Conservation (phyloP, 306 rosid species). For the Lathyrus sativus region DNA sequence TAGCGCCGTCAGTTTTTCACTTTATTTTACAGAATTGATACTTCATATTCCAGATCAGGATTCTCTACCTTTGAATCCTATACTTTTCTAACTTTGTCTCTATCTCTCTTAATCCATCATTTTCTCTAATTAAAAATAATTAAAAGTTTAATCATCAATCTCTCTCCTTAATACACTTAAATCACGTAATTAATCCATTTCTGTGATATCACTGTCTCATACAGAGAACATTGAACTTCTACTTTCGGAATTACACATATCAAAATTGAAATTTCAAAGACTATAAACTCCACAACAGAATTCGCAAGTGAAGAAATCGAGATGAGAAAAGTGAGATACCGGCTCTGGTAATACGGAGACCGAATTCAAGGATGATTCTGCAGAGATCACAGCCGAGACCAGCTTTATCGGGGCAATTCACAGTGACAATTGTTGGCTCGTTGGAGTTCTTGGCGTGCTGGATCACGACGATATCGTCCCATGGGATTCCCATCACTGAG, state of each 20-base stretch:
- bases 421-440: conserved; percentile 62
- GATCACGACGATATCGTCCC: conserved; percentile 69
- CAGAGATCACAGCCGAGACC: conserved; percentile 88
- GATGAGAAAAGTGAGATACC: conserved; percentile 45
- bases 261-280: background rate
- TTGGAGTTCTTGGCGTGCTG: conserved; percentile 43
- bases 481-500: conserved; percentile 61
- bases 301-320: background rate
- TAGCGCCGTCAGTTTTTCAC: background rate
- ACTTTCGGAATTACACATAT: background rate
- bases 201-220: background rate
- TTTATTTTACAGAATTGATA: background rate
- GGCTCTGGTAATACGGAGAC: conserved; percentile 62
- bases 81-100: too few species aligned
- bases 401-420: conserved; percentile 84
- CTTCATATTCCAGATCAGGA: background rate
- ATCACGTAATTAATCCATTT: too few species aligned
- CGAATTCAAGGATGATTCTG: conserved; percentile 67
- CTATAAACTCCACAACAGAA: background rate
- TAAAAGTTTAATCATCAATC: too few species aligned
- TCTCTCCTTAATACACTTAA: too few species aligned
- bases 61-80: too few species aligned
- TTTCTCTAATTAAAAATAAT: too few species aligned
- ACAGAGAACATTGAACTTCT: background rate
- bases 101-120: too few species aligned